Conservation (phyloP, 2,329 filamentous ascomycete species). For the Fusarium nisikadoi region DNA sequence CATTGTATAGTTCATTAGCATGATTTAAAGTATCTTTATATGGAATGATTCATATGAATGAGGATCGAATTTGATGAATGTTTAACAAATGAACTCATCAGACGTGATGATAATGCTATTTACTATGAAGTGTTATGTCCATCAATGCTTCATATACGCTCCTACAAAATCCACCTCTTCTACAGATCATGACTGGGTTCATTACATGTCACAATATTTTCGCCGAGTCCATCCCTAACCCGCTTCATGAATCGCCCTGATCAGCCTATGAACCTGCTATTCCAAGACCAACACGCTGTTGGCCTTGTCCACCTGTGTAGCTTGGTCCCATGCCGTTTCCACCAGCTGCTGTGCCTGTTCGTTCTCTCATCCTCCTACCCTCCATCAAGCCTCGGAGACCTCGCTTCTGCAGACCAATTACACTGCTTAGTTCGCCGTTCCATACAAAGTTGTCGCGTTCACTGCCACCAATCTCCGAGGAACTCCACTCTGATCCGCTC, state of each 20-base stretch:
- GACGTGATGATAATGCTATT: constrained; percentile 23
- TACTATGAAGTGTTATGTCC: constrained; percentile 29
- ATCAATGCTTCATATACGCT: constrained; percentile 28
- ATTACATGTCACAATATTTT: constrained; percentile 39
- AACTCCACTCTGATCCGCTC: constrained; percentile 67
- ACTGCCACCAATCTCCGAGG: constrained; percentile 62
- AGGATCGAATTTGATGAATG: neutral
- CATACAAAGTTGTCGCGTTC: constrained; percentile 70
- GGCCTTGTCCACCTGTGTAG: constrained; percentile 39
- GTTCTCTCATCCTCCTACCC: constrained; percentile 83
- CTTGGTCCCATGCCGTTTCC: constrained; percentile 28
- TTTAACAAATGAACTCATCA: constrained; percentile 7
- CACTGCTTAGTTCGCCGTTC: constrained; percentile 83
- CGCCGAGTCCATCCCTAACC: constrained; percentile 18
- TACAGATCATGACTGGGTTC: constrained; percentile 37
- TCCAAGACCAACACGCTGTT: constrained; percentile 61
- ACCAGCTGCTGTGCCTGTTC: constrained; percentile 62
- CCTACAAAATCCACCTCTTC: constrained; percentile 33
- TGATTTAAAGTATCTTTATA: neutral
- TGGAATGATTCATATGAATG: neutral
- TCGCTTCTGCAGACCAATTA: constrained; percentile 95
- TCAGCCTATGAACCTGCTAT: constrained; percentile 59
- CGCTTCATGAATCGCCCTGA: neutral
- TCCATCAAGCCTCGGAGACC: constrained; percentile 95
- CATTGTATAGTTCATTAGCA: neutral